phyloP scores from a whole-genome alignment of 2,329 filamentous ascomycete species.

The Cephalotrichum gorgonifer region DNA sequence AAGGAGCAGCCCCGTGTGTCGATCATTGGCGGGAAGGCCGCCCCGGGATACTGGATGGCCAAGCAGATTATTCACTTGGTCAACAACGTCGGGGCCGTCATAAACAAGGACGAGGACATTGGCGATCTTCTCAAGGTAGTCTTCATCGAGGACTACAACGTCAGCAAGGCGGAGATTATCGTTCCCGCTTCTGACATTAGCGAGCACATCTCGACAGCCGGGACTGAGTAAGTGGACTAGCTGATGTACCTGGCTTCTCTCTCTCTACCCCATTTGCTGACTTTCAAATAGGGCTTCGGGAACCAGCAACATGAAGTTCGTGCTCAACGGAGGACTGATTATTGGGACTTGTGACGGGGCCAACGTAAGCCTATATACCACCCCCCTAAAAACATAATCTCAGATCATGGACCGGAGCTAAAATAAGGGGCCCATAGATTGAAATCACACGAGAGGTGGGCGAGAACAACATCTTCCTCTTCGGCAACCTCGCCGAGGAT shows the following conservation, averaged over 20 bases:
- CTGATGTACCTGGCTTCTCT: too few species aligned
- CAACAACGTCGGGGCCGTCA: constrained; percentile 79
- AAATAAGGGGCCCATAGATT: constrained; percentile 40
- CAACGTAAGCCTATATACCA: constrained; percentile 66
- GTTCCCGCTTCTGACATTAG: constrained; percentile 89
- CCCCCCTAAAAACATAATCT: not conserved
- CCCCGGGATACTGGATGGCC: constrained; percentile 99
- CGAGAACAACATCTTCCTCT: constrained; percentile 96
- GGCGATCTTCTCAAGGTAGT: constrained; percentile 94
- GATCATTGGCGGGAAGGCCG: constrained; percentile 96
- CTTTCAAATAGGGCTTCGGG: constrained; percentile 47
- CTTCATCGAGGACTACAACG: constrained; percentile 97
- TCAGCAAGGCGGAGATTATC: constrained; percentile 98
- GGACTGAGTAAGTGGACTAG: constrained; percentile 58
- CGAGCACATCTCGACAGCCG: constrained; percentile 97
- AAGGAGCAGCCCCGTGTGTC: constrained; percentile 81
- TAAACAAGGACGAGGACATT: constrained; percentile 87
- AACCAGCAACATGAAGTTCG: constrained; percentile 99
- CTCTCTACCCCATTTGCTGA: constrained; percentile 9
- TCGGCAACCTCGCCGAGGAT: constrained; percentile 90
- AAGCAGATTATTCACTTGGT: constrained; percentile 97
- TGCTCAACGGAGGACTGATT: constrained; percentile 91
- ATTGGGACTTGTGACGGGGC: constrained; percentile 97
- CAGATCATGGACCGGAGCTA: too few species aligned
- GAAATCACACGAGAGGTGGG: constrained; percentile 96